Evolutionary conservation across 75 land plant genomes (phyloP).

Genomic region (Selaginella tamariscina): DNA sequence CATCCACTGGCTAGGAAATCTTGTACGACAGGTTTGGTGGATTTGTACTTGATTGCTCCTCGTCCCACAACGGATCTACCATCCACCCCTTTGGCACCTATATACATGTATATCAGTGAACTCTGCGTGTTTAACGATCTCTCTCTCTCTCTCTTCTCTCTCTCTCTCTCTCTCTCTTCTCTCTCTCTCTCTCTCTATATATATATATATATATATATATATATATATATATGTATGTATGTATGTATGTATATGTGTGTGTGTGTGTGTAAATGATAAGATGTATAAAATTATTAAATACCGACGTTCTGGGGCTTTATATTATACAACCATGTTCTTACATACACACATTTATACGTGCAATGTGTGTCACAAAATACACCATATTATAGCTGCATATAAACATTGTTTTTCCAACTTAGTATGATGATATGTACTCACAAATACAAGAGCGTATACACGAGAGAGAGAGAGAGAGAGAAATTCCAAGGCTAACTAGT

Average conservation of each 20-base stretch:
- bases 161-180: no score
- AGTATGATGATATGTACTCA: neutral
- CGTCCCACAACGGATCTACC: constrained; percentile 74
- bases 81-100: constrained; percentile 97
- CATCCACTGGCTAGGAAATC: constrained; percentile 77
- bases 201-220: no score
- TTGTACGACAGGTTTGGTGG: constrained; percentile 27
- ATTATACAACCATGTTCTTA: no score
- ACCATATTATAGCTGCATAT: neutral
- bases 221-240: no score
- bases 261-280: neutral
- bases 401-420: neutral
- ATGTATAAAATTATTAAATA: neutral
- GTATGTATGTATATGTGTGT: no score
- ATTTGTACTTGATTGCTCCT: constrained; percentile 34
- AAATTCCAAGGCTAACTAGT: no score
- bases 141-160: no score
- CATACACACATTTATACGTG: no score
- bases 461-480: neutral
- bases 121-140: no score
- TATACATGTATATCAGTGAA: no score
- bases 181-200: no score
- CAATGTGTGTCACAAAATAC: neutral
- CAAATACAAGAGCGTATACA: neutral
- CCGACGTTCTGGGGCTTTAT: no score